These are phyloP conservation scores for Phalaenopsis hybrid DNA, from an alignment of 116 monocot species.

Conservation along the genomic window DNA sequence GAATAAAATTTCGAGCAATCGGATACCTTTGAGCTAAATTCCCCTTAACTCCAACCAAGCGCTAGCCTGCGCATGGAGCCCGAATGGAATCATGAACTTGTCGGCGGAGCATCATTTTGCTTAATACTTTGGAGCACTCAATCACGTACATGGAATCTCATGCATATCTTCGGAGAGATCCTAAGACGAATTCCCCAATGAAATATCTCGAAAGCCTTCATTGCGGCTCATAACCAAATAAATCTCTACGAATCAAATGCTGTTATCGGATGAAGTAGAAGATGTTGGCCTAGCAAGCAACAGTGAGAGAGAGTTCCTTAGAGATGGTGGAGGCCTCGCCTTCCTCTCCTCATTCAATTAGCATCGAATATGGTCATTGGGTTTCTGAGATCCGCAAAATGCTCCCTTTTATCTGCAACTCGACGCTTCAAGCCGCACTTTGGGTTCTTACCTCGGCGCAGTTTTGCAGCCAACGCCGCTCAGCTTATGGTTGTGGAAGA, in stretches of 20 bases:
- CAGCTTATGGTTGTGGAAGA: conserved; percentile 5
- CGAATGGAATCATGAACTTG: no score
- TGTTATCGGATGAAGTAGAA: neutral
- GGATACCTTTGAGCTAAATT: no score
- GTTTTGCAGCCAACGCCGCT: conserved; percentile 4
- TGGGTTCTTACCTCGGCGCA: neutral
- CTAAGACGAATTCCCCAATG: no score
- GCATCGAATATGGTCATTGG: conserved; percentile 10
- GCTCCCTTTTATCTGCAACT: conserved; percentile 2
- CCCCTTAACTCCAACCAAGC: no score
- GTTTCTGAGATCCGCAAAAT: conserved; percentile 3
- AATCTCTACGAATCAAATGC: neutral
- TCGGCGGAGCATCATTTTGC: no score
- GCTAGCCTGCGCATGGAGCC: no score
- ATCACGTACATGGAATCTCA: no score
- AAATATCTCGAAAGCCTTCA: neutral
- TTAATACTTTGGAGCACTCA: no score
- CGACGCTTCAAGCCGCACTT: neutral
- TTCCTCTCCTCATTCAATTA: neutral
- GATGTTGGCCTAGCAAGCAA: neutral
- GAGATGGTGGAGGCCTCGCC: neutral
- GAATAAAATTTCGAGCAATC: no score
- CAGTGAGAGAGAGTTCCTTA: neutral
- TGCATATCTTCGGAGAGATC: no score
- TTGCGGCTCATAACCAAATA: neutral